Percentiles rank a stretch among this genome's conserved stretches.
phyloP scores from a whole-genome alignment of 495 filamentous ascomycete genomes.

The Aspergillus biplanus region DNA sequence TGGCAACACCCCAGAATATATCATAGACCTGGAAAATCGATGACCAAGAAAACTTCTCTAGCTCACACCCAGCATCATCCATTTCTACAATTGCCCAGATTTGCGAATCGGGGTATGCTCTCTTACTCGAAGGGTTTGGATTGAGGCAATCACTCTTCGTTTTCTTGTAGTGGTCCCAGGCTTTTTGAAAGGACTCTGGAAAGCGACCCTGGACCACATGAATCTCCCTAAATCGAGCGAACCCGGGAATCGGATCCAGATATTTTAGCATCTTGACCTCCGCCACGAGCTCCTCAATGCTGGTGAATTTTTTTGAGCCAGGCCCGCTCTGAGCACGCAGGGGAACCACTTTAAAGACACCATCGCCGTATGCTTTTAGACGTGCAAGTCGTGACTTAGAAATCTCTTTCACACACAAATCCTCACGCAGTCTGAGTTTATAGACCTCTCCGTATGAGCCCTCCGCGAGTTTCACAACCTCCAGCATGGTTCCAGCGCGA shows the following conservation, averaged over 20 bases:
- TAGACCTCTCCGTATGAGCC: slow-evolving; percentile 59
- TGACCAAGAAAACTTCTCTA: slow-evolving; percentile 64
- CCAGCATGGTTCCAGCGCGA: slow-evolving; percentile 43
- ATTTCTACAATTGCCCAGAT: slow-evolving; percentile 84
- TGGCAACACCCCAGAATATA: slow-evolving; percentile 79
- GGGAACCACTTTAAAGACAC: slow-evolving; percentile 56
- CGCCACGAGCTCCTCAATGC: slow-evolving; percentile 57
- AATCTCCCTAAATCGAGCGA: slow-evolving; percentile 83
- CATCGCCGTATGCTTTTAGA: slow-evolving; percentile 44
- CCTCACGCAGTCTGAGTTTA: slow-evolving; percentile 45
- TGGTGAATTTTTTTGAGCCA: slow-evolving; percentile 52
- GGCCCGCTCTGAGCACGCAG: slow-evolving; percentile 46
- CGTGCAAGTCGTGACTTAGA: slow-evolving; percentile 47
- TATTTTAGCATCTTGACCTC: slow-evolving; percentile 78
- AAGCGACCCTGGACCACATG: slow-evolving; percentile 74
- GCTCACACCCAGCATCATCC: slow-evolving; percentile 78
- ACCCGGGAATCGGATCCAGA: slow-evolving; percentile 81
- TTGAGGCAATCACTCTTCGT: slow-evolving; percentile 62
- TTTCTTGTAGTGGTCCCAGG: slow-evolving; percentile 66
- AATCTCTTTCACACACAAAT: slow-evolving; percentile 40
- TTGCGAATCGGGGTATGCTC: slow-evolving; percentile 65
- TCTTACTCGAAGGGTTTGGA: slow-evolving; percentile 65
- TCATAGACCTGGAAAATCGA: slow-evolving; percentile 73
- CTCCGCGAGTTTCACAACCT: slow-evolving; percentile 53
- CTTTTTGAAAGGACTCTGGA: slow-evolving; percentile 61